Base-by-base conservation (phyloP, 2,329 filamentous ascomycete genomes). In the Chrysosporium queenslandicum region DNA sequence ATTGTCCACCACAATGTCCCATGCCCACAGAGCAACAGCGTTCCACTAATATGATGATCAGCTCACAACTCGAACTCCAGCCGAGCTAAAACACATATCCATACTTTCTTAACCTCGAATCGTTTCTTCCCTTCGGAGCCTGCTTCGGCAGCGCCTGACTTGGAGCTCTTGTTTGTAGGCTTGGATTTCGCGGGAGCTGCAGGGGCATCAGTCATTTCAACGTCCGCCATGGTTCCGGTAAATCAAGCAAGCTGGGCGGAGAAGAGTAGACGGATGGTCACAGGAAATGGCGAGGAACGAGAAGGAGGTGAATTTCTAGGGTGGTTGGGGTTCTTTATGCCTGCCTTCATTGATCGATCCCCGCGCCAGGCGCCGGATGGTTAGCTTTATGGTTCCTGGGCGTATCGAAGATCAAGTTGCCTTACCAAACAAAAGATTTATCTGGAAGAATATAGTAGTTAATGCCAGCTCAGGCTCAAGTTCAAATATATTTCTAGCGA, bases 1-100 rank as follows among this genome's bases (percentile, higher is more conserved):
- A 78, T 98, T 98, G 73, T 98, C 92, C 56, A 98, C 92, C 29
- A 97, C 90, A 55, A 98, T 98, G 68, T 98, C 92, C 92, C 92
- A 98, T 0, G 92, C 92, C 92, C 92, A 98, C 1, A 98, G 78
- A 37, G 92, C 90, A 48, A 98, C 92, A 0, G 92, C 92, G 64
- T 97, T 97, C 92, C 92, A 98, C 91, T 96, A 64, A 40, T 12
- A 34, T n/a, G n/a, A 36, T 25, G 27, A 18, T 52, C 18, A 55
- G 49, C 14, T 18, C 36, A 18, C 36, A 9, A 39, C n/a, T 14
- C 4, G n/a, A 3, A 16, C 14, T 9, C 20, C 16, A 14, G 16
- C 6, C 36, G 4, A 39, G n/a, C n/a, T 11, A 18, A 36, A 47
- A 14, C 39, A 23, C 20, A 21, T 23, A 2, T 23, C 5, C 36